Conservation (phyloP, 768 basidiomycete species). For the Terana coerulea region DNA sequence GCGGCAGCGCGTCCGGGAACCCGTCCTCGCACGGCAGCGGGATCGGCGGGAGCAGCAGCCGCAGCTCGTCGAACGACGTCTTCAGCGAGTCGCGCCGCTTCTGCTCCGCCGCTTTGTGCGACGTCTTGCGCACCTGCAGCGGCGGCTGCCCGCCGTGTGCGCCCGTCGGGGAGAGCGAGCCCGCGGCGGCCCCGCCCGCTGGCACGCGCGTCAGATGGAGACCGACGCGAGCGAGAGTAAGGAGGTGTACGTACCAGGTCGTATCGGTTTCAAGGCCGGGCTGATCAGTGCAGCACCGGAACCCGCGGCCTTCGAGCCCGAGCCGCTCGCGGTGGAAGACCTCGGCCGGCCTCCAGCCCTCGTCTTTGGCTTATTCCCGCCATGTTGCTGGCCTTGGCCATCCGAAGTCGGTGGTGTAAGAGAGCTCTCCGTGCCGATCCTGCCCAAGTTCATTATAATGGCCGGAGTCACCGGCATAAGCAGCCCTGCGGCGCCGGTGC, state of each 20-base stretch:
- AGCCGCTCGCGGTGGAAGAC: slow-evolving; percentile 1
- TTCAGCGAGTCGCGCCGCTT: slow-evolving; percentile 96
- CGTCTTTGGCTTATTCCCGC: slow-evolving; percentile 22
- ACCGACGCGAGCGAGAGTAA: background rate
- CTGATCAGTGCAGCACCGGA: slow-evolving; percentile 34
- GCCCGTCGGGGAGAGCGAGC: slow-evolving; percentile 19
- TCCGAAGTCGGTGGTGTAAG: slow-evolving; percentile 29
- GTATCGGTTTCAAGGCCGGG: slow-evolving; percentile 64
- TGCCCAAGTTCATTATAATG: slow-evolving; percentile 86
- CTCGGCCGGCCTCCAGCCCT: slow-evolving; percentile 21
- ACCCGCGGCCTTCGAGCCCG: slow-evolving; percentile 6
- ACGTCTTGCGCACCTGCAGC: slow-evolving; percentile 61
- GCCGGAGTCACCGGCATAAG: slow-evolving; percentile 85
- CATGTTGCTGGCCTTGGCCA: slow-evolving; percentile 17
- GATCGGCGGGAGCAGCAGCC: slow-evolving; percentile 81
- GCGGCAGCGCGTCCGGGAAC: slow-evolving; percentile 64
- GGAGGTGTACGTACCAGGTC: slow-evolving; percentile 52
- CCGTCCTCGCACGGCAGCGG: slow-evolving; percentile 75
- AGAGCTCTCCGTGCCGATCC: slow-evolving; percentile 49
- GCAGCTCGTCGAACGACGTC: slow-evolving; percentile 85
- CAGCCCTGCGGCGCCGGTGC: slow-evolving; percentile 24
- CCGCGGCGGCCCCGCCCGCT: slow-evolving; percentile 17
- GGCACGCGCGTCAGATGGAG: slow-evolving; percentile 2
- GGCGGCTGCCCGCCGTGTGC: slow-evolving; percentile 26
- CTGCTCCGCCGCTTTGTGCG: slow-evolving; percentile 96